Conservation (phyloP, 306 rosid genomes). For the Albizia julibrissin region DNA sequence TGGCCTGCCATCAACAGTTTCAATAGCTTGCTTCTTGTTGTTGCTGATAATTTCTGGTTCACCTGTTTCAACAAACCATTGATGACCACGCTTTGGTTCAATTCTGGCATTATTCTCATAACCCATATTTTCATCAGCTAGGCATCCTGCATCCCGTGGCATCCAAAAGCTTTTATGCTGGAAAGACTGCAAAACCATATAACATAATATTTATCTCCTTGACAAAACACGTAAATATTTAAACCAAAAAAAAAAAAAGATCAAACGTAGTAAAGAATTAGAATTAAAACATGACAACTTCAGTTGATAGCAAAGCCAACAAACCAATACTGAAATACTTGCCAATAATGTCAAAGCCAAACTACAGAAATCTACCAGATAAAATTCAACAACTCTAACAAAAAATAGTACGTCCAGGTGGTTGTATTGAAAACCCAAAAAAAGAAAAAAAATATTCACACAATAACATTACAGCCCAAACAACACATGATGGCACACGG, state of each 20-base stretch:
- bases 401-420: neutral
- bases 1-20: constrained; percentile 60
- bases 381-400: neutral
- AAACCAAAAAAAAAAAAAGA: neutral
- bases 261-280: constrained; percentile 15
- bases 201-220: constrained; percentile 26
- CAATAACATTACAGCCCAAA: neutral
- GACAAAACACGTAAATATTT: constrained; percentile 3
- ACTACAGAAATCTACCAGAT: neutral
- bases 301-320: neutral
- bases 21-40: constrained; percentile 77
- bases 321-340: neutral
- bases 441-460: neutral
- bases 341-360: neutral
- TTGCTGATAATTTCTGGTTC: constrained; percentile 60
- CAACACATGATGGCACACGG: neutral
- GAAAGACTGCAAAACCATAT: constrained; percentile 58
- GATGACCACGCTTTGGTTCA: constrained; percentile 81
- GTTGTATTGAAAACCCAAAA: neutral
- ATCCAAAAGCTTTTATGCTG: constrained; percentile 88
- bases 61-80: constrained; percentile 73
- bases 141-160: constrained; percentile 67
- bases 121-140: constrained; percentile 78
- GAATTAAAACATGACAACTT: neutral
- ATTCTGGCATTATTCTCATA: constrained; percentile 75